phyloP scores from a whole-genome alignment of 306 rosid species.

The Cicer cuneatum region DNA sequence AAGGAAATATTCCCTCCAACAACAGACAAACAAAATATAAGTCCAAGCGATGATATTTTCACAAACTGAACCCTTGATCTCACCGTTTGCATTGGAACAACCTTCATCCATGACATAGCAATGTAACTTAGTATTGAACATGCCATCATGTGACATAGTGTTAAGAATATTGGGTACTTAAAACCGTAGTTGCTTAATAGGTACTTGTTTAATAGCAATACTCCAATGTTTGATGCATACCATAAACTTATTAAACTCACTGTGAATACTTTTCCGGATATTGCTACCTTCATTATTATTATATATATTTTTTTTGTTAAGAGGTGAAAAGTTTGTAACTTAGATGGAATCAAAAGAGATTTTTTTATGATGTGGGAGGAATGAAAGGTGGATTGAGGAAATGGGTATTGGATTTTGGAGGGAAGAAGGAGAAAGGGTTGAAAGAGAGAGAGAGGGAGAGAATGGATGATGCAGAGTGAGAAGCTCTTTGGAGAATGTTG shows the following conservation, averaged over 20 bases:
- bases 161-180: slow-evolving; percentile 54
- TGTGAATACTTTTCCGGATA: slow-evolving; percentile 46
- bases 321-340: background rate
- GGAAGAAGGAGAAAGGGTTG: slow-evolving; percentile 39
- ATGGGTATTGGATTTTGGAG: slow-evolving; percentile 39
- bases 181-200: slow-evolving; percentile 55
- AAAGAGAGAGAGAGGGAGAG: slow-evolving; percentile 33
- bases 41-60: slow-evolving; percentile 49
- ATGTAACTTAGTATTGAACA: slow-evolving; percentile 54
- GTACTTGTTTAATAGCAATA: slow-evolving; percentile 52
- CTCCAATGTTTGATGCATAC: slow-evolving; percentile 61
- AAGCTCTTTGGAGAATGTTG: slow-evolving; percentile 42
- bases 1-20: slow-evolving; percentile 58
- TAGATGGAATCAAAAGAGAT: slow-evolving; percentile 29
- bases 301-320: background rate
- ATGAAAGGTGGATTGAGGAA: slow-evolving; percentile 5
- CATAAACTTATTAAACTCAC: slow-evolving; percentile 42
- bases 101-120: slow-evolving; percentile 49
- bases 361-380: slow-evolving; percentile 35
- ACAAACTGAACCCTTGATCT: slow-evolving; percentile 50
- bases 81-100: slow-evolving; percentile 51
- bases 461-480: slow-evolving; percentile 56
- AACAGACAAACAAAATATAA: slow-evolving; percentile 55
- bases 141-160: slow-evolving; percentile 60
- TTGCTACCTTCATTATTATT: slow-evolving; percentile 41